phyloP scores from a whole-genome alignment of 441 rosid species.

The Populus hybrid region DNA sequence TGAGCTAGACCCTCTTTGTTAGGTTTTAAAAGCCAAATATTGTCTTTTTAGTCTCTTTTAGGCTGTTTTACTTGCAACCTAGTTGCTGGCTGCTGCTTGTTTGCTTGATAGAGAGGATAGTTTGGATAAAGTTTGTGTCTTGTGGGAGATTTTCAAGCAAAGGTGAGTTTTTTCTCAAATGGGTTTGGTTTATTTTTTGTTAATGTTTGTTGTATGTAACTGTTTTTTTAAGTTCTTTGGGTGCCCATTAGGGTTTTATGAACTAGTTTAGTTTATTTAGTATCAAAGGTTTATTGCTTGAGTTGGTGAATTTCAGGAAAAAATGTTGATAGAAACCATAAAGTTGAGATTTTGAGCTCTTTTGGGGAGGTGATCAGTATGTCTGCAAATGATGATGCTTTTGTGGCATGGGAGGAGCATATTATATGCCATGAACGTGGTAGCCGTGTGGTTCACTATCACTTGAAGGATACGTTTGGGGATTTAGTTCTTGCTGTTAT shows the following conservation, averaged over 20 bases:
- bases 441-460: slow-evolving; percentile 92
- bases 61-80: neutral
- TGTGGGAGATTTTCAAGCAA: neutral
- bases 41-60: neutral
- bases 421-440: slow-evolving; percentile 93
- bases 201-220: neutral
- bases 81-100: neutral
- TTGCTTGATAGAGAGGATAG: neutral
- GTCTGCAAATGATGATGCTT: slow-evolving; percentile 54
- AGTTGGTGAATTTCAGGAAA: neutral
- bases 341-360: slow-evolving; percentile 12
- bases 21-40: neutral
- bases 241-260: neutral
- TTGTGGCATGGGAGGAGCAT: slow-evolving; percentile 93
- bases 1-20: neutral
- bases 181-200: neutral
- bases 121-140: neutral
- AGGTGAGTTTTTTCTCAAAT: neutral
- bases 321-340: neutral
- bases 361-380: slow-evolving; percentile 38
- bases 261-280: neutral
- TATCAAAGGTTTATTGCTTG: neutral
- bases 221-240: neutral
- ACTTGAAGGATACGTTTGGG: slow-evolving; percentile 75
- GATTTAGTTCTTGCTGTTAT: slow-evolving; percentile 77